phyloP scores from a whole-genome alignment of 805 yeast species.

The Yarrowia osloensis region DNA sequence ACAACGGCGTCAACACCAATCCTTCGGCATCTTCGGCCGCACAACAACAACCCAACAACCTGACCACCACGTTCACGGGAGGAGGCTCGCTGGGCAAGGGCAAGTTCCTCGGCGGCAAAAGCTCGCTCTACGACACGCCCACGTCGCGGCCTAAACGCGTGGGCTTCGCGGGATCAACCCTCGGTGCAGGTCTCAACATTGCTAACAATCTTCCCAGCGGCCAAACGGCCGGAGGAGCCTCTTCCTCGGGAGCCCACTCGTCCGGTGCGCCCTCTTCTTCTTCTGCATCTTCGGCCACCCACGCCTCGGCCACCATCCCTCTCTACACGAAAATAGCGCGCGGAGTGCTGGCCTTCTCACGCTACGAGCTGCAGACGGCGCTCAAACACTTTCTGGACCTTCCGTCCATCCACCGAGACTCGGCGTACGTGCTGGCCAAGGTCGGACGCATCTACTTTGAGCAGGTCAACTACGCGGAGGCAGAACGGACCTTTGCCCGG shows the following conservation, averaged over 20 bases:
- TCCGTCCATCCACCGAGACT: slow-evolving; percentile 60
- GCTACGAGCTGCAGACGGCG: slow-evolving; percentile 79
- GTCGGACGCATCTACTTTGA: slow-evolving; percentile 84
- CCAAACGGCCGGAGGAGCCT: background rate
- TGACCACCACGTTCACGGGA: background rate
- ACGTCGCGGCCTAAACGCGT: slow-evolving; percentile 22
- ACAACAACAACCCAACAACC: background rate
- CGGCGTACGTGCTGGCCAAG: slow-evolving; percentile 85
- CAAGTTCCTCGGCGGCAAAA: slow-evolving; percentile 24
- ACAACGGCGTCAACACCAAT: background rate
- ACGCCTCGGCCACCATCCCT: slow-evolving; percentile 13
- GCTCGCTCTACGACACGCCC: slow-evolving; percentile 12
- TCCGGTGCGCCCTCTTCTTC: background rate
- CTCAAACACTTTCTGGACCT: slow-evolving; percentile 65
- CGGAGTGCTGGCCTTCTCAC: slow-evolving; percentile 60
- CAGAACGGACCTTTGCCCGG: slow-evolving; percentile 62
- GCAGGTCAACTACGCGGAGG: slow-evolving; percentile 77
- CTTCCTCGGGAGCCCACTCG: background rate
- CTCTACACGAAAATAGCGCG: slow-evolving; percentile 56
- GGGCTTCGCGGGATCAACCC: background rate
- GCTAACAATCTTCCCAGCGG: background rate
- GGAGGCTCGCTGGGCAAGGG: slow-evolving; percentile 17
- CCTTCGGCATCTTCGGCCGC: background rate
- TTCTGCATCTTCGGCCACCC: slow-evolving; percentile 8
- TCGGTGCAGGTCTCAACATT: slow-evolving; percentile 9